Conservation (phyloP, 257 asterid genomes). For the Plantago ovata region DNA sequence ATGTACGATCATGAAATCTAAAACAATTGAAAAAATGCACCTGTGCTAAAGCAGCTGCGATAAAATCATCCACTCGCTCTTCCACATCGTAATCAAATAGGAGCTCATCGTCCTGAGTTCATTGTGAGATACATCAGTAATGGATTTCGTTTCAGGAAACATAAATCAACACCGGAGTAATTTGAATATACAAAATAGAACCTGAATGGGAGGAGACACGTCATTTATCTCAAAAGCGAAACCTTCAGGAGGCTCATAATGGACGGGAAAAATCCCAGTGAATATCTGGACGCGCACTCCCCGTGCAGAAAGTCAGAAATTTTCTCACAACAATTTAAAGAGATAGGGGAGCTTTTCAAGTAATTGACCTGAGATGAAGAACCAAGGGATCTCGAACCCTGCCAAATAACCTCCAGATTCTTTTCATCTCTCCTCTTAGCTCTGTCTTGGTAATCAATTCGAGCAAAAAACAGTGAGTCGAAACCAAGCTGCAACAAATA, state of each 20-base stretch:
- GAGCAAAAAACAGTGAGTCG: slow-evolving; percentile 75
- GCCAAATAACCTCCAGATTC: slow-evolving; percentile 81
- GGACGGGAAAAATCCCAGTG: slow-evolving; percentile 68
- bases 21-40: slow-evolving; percentile 29
- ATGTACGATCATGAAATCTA: slow-evolving; percentile 10
- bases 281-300: slow-evolving; percentile 51
- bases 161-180: slow-evolving; percentile 17
- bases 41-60: slow-evolving; percentile 71
- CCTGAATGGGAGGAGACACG: slow-evolving; percentile 72
- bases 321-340: background rate
- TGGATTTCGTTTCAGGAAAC: slow-evolving; percentile 17
- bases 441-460: slow-evolving; percentile 86
- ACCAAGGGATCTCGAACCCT: slow-evolving; percentile 68
- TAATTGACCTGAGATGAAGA: slow-evolving; percentile 67
- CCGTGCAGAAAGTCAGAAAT: slow-evolving; percentile 23
- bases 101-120: slow-evolving; percentile 57
- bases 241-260: slow-evolving; percentile 75
- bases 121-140: slow-evolving; percentile 18
- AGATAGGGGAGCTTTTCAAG: slow-evolving; percentile 1
- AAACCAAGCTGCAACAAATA: slow-evolving; percentile 59
- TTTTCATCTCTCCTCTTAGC: slow-evolving; percentile 50
- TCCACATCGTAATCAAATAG: slow-evolving; percentile 74
- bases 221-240: slow-evolving; percentile 74
- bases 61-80: slow-evolving; percentile 73
- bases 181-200: slow-evolving; percentile 19